These are phyloP conservation scores for Stromatinia cepivora DNA, from an alignment of 2,329 filamentous ascomycete genomes.

Conservation along the genomic window DNA sequence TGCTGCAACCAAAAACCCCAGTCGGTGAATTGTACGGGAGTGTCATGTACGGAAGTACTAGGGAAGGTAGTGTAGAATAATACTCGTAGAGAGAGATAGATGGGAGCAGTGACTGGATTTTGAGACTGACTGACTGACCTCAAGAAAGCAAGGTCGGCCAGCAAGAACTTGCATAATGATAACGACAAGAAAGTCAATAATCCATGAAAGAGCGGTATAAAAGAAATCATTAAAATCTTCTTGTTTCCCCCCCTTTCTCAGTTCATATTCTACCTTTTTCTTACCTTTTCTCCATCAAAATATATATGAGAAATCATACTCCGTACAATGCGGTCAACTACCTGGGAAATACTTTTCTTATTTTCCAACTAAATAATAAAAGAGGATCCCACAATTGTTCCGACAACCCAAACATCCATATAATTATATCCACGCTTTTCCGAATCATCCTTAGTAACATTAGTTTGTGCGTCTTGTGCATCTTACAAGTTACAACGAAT, in stretches of 20 bases:
- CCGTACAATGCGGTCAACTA: conserved; percentile 2
- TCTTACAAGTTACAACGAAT: conserved; percentile 14
- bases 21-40: conserved; percentile 15
- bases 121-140: conserved; percentile 1
- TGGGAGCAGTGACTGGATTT: background rate
- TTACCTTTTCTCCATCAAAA: background rate
- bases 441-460: conserved; percentile 1
- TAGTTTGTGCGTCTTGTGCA: conserved; percentile 18
- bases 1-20: conserved; percentile 13
- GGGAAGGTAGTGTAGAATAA: background rate
- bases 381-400: conserved; percentile 18
- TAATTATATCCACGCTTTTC: conserved; percentile 1
- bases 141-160: background rate
- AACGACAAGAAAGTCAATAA: background rate
- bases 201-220: background rate
- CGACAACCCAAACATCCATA: conserved; percentile 17
- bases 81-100: background rate
- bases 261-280: background rate
- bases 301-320: conserved; percentile 1
- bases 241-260: background rate
- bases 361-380: conserved; percentile 11
- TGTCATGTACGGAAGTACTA: conserved; percentile 6
- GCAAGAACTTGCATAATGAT: conserved; percentile 9
- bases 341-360: conserved; percentile 2
- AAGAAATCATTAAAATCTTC: background rate